Evolutionary conservation across 768 basidiomycete genomes (phyloP), one percentile per base, ranked within the genome.

Genomic region (Pleurotus djamor): DNA sequence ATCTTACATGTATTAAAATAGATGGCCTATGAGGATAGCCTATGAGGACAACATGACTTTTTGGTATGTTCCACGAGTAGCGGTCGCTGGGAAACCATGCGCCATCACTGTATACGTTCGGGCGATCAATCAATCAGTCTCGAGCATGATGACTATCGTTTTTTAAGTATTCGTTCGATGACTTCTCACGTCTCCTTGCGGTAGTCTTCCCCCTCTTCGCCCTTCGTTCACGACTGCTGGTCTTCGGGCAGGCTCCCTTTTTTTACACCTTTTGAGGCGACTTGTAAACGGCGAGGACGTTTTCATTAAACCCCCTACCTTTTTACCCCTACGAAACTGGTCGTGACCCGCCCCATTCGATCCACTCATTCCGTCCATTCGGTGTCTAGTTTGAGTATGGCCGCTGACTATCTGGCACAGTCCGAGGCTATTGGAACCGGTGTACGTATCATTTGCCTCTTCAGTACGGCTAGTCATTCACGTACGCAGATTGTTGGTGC

Each of bases 401-500:
- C 21, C 21, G 21, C 21, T 28, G 21, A 28, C 21, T 28, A 1
- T 28, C 21, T 28, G 21, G 21, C 21, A 28, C 21, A 28, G 21
- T 28, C 21, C 33, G 36, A 60, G 3, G 17, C 57, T 45, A 13
- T 14, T 12, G 61, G 61, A 35, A 48, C 55, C n/a, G 45, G 49
- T 28, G 61, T 63, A 56, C 8, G 55, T 48, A 41, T 47, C 32
- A 12, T 60, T 37, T 36, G 38, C 33, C 8, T n/a, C 57, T 16
- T 21, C 35, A 36, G 41, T 17, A 5, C 10, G 0, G 48, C 32
- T 10, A 36, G 48, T 17, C 21, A 17, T 35, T 17, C 14, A 21
- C 13, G 12, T 5, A 13, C 14, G 48, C 51, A 82, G 82, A 75
- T 77, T 57, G 77, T 85, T 60, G 78, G 80, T 59, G 71, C 73